These are phyloP conservation scores for Nitzschia sp. DNA, from an alignment of 108 stramenopile species.

Conservation along the genomic window DNA sequence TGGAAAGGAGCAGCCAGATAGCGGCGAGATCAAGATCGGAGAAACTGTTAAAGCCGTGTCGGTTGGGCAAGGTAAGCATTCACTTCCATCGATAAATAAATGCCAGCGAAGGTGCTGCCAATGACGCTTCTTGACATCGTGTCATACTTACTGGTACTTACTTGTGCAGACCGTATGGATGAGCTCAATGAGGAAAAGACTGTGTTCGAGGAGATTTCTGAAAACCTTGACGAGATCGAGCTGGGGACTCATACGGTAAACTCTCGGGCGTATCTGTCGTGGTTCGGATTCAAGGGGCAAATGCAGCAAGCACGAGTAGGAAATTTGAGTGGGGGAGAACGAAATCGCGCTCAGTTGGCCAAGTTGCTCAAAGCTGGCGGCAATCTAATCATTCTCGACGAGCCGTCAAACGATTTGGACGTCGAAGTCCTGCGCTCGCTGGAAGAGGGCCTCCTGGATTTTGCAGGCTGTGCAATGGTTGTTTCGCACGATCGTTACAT, in stretches of 20 bases:
- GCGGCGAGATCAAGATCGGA: slow-evolving; percentile 79
- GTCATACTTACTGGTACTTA: too few relatives aligned
- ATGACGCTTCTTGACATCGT: too few relatives aligned
- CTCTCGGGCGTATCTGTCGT: slow-evolving; percentile 84
- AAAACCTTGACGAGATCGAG: slow-evolving; percentile 82
- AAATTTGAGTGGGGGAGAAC: slow-evolving; percentile 90
- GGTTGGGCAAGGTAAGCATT: slow-evolving; percentile 76
- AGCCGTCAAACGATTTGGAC: slow-evolving; percentile 95
- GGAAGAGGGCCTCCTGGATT: slow-evolving; percentile 91
- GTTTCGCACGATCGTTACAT: slow-evolving; percentile 97
- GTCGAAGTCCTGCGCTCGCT: slow-evolving; percentile 68
- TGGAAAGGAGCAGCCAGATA: slow-evolving; percentile 80
- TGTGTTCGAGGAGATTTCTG: slow-evolving; percentile 88
- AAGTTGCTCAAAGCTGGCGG: slow-evolving; percentile 85
- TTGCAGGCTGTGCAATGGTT: slow-evolving; percentile 93
- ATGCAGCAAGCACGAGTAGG: slow-evolving; percentile 85
- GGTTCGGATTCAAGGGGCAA: slow-evolving; percentile 92
- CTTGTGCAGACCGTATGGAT: slow-evolving; percentile 82
- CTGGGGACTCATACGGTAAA: slow-evolving; percentile 78
- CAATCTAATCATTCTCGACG: slow-evolving; percentile 68
- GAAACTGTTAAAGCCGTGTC: slow-evolving; percentile 88
- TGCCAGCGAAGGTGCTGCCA: too few relatives aligned
- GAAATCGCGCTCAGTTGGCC: slow-evolving; percentile 93
- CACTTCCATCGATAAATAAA: too few relatives aligned
- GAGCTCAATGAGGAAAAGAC: slow-evolving; percentile 83